These are phyloP conservation scores for Dictyostelium capitatum DNA, from an alignment of 78 protist species.

Conservation along the genomic window DNA sequence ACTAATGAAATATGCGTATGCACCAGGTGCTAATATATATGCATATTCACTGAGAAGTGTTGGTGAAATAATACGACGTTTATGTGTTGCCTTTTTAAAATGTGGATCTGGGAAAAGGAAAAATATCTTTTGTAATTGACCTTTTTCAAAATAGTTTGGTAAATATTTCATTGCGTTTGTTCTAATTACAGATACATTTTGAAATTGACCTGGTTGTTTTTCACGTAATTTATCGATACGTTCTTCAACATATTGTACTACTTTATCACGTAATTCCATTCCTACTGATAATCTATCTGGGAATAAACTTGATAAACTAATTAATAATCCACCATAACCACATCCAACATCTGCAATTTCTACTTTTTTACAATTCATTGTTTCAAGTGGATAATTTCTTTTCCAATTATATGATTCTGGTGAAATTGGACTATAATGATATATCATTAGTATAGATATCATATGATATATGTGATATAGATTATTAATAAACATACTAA, in stretches of 20 bases:
- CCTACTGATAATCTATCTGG: slow-evolving; percentile 91
- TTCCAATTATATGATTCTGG: slow-evolving; percentile 79
- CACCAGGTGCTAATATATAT: slow-evolving; percentile 88
- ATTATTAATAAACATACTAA: no score
- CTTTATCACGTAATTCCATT: slow-evolving; percentile 94
- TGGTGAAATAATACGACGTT: slow-evolving; percentile 93
- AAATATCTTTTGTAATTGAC: slow-evolving; percentile 92
- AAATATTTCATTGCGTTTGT: slow-evolving; percentile 95
- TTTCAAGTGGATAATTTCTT: slow-evolving; percentile 43
- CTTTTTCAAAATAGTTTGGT: slow-evolving; percentile 93
- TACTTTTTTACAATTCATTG: slow-evolving; percentile 24
- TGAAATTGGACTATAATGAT: slow-evolving; percentile 43
- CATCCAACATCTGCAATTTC: slow-evolving; percentile 96
- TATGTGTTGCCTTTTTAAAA: slow-evolving; percentile 92
- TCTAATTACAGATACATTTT: slow-evolving; percentile 90
- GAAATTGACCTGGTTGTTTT: slow-evolving; percentile 51
- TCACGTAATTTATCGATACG: slow-evolving; percentile 78
- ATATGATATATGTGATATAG: no score
- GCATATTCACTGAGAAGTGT: slow-evolving; percentile 95
- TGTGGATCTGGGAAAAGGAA: slow-evolving; percentile 98
- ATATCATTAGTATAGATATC: neutral
- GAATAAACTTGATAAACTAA: slow-evolving; percentile 63
- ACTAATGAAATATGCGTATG: slow-evolving; percentile 92
- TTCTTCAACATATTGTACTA: slow-evolving; percentile 87
- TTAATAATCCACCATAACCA: slow-evolving; percentile 95